Conservation (phyloP, 441 rosid genomes). For the Theobroma grandiflorum region DNA sequence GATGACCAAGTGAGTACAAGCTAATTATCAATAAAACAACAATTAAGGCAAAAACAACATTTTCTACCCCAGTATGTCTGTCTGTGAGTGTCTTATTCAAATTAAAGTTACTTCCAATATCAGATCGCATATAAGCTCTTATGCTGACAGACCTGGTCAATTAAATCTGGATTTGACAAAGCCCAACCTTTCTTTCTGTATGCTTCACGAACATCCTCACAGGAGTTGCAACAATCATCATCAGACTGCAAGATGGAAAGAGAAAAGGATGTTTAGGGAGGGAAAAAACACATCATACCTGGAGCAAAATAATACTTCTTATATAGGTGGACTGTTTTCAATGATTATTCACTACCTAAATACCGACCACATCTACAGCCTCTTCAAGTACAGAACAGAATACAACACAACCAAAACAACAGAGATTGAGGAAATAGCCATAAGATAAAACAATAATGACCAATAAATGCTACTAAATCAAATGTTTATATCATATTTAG, state of each 20-base stretch:
- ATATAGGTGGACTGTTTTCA: conserved; percentile 16
- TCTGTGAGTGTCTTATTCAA: neutral
- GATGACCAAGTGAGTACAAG: neutral
- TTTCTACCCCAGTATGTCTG: neutral
- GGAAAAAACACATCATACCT: neutral
- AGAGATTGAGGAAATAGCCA: conserved; percentile 13
- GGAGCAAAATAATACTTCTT: neutral
- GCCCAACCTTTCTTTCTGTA: conserved; percentile 98
- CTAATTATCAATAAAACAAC: conserved; percentile 3
- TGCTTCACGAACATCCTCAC: conserved; percentile 98
- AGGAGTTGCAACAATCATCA: conserved; percentile 88
- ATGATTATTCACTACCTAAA: conserved; percentile 7
- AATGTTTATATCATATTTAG: conserved; percentile 12
- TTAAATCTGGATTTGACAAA: conserved; percentile 72
- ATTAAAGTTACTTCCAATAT: conserved; percentile 5
- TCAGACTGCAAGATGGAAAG: conserved; percentile 56
- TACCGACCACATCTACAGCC: neutral
- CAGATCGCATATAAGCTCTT: conserved; percentile 20
- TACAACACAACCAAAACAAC: conserved; percentile 5
- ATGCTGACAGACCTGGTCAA: conserved; percentile 79
- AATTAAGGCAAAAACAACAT: neutral
- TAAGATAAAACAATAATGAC: neutral
- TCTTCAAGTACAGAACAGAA: neutral
- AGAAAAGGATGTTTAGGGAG: neutral
- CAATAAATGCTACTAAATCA: conserved; percentile 13